Evolutionary conservation across 176 grass and related monocot species (phyloP).

Genomic region (Hyparrhenia diplandra): DNA sequence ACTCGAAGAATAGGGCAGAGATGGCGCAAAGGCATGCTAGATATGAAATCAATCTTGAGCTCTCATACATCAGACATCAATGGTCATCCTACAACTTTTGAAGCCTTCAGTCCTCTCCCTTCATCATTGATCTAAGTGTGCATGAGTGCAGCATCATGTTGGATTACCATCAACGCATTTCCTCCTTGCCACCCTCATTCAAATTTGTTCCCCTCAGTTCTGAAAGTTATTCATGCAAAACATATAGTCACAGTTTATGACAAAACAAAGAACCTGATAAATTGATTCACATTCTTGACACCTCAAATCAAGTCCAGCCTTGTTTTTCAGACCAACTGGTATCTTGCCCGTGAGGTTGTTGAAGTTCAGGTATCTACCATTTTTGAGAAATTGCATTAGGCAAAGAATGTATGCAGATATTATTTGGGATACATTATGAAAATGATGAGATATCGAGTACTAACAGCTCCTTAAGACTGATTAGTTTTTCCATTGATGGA

Average conservation of each 20-base stretch:
- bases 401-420: not conserved
- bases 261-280: not conserved
- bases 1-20: conserved; percentile 1
- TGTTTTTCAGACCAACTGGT: conserved; percentile 62
- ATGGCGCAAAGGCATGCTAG: conserved; percentile 19
- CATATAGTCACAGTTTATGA: not conserved
- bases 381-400: not conserved
- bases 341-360: conserved; percentile 69
- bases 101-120: conserved; percentile 38
- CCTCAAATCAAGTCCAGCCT: conserved; percentile 58
- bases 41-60: conserved; percentile 40
- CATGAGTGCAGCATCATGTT: conserved; percentile 21
- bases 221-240: conserved; percentile 10
- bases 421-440: not conserved
- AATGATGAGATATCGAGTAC: not conserved
- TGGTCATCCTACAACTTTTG: conserved; percentile 22
- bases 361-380: conserved; percentile 64
- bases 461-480: conserved; percentile 76
- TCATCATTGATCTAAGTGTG: conserved; percentile 8
- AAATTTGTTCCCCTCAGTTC: conserved; percentile 53
- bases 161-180: conserved; percentile 23
- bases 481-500: conserved; percentile 49
- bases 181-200: conserved; percentile 34
- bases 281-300: conserved; percentile 14
- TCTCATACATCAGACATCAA: conserved; percentile 37